Base-by-base conservation (phyloP, 2,329 filamentous ascomycete species). In the Penicillium sp. region DNA sequence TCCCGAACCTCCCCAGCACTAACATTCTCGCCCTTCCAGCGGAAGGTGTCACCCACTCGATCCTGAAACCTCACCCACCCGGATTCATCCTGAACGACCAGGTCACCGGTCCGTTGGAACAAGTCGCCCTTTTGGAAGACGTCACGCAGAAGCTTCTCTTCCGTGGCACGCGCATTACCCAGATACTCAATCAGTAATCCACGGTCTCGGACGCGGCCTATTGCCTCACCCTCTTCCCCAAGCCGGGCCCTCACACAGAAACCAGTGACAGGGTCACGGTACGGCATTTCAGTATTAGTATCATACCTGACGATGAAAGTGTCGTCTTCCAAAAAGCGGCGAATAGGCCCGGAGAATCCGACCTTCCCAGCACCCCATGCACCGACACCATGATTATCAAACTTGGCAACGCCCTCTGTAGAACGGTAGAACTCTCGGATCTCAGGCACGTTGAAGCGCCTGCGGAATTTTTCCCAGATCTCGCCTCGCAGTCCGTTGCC, bases 401-500 rank as follows among this genome's bases (percentile, higher is more conserved):
- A 75, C 30, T 72, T 74, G 6, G 72, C 71, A 1, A 75, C 52
- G 2, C 74, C 75, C 47, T 77, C 75, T 0, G 74, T 77, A 3
- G 72, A 73, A 3, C 73, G 65, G 51, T 77, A 77, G 52, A 77
- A 76, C 50, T 77, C 75, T 7, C 74, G 66, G 34, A 77, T 71
- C 56, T 77, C 75, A 2, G 67, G 65, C 1, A 77, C 66, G 0
- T 60, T 64, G 53, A 75, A 77, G 2, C 73, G 64, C 16, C 67
- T 53, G 29, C 68, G 69, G 61, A 77, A 77, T 30, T 65, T 70
- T 39, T 75, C 69, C 75, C 75, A 78, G 36, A 77, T 74, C 44
- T 78, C 75, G 0, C 63, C 67, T 1, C 73, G 67, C 9, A 79
- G 57, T 0, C 76, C 76, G 42, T 78, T 79, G 0, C 76, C 76